Evolutionary conservation across 1,284 basidiomycete species (phyloP), one percentile per base, ranked within the genome.

Genomic region (Sphagnurus paluster): DNA sequence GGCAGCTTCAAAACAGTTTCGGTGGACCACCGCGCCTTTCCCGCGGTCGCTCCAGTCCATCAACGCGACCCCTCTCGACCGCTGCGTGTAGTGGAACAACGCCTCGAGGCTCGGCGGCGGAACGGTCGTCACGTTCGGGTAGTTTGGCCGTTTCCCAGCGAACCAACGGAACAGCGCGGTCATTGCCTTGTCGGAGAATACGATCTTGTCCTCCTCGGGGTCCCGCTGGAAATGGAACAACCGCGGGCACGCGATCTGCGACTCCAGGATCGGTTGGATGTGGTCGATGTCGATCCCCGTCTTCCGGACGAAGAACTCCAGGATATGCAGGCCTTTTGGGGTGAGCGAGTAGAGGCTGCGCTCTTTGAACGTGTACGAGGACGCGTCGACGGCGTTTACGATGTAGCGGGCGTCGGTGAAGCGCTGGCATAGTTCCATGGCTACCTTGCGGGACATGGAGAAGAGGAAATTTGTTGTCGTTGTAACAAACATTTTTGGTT

Each of bases 391-490:
- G 24, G 55, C 53, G 10, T 54, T 56, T 21, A 46, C 45, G 25
- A 56, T 48, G 11, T 47, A 50, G 9, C 48, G 49, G 7, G 55
- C 53, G 23, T 56, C 55, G 40, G 53, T 52, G 20, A 56, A 52
- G 19, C 53, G 53, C 43, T 56, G 55, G 16, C 46, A 46, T 5
- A 54, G 42, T 14, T 46, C 44, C 42, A 49, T 46, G n/a, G 49
- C 47, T 28, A 44, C 47, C 7, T 24, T 32, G 11, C 21, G 26
- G 10, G 41, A 44, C 51, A 53, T 53, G 7, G 48, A 50, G 36
- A 53, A 53, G 1, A 53, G 28, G 14, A 47, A 53, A 29, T 50
- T 53, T 11, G 51, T 53, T 5, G 51, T 53, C 19, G 51, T 53
- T 3, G 51, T 53, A 17, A 53, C 37, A 33, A 39, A 42, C 5